Evolutionary conservation across 1,284 basidiomycete genomes (phyloP).

Genomic region (Papiliotrema flavescens): DNA sequence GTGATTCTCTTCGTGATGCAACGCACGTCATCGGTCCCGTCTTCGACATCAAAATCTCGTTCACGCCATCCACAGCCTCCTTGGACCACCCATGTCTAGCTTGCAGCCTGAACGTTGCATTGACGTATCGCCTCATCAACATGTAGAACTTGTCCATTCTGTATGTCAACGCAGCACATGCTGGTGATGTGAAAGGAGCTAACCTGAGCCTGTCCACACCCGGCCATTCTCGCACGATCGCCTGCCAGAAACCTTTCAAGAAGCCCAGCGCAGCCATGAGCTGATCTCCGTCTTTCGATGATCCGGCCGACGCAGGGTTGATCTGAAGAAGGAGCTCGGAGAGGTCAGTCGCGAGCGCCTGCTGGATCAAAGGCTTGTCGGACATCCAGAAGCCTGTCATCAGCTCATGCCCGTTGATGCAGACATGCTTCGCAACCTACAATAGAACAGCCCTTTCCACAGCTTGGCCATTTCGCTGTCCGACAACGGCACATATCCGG

Average conservation of each 20-base stretch:
- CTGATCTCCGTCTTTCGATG: constrained; percentile 16
- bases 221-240: constrained; percentile 83
- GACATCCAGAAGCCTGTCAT: constrained; percentile 95
- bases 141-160: constrained; percentile 98
- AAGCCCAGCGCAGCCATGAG: constrained; percentile 64
- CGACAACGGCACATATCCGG: constrained; percentile 49
- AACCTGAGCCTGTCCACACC: constrained; percentile 86
- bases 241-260: constrained; percentile 84
- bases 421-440: constrained; percentile 53
- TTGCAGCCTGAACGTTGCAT: constrained; percentile 77
- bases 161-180: constrained; percentile 9
- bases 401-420: not conserved
- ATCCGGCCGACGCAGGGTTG: constrained; percentile 40
- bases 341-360: constrained; percentile 79
- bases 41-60: constrained; percentile 58
- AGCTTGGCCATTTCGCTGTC: constrained; percentile 81
- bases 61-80: constrained; percentile 59
- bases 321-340: constrained; percentile 75
- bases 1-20: too few relatives aligned
- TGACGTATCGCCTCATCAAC: constrained; percentile 83
- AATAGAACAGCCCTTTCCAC: constrained; percentile 98
- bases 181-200: constrained; percentile 10
- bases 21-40: constrained; percentile 76
- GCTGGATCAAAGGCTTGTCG: constrained; percentile 95
- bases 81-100: constrained; percentile 67